Base-by-base conservation (phyloP, 2,329 filamentous ascomycete genomes). In the Elsinoe arachidis region DNA sequence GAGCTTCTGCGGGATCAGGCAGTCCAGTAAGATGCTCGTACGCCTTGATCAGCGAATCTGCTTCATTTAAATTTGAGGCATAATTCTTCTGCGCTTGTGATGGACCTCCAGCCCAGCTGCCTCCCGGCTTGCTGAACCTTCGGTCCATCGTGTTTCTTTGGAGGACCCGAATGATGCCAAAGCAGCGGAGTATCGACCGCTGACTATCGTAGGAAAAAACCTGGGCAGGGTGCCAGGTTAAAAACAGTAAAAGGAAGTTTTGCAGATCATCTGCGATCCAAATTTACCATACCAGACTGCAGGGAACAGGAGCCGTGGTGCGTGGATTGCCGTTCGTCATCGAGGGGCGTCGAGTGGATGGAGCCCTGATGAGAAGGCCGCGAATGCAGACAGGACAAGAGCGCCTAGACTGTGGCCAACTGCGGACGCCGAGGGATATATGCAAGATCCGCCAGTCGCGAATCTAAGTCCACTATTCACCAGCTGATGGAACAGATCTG, bases 11-110 rank as follows among this genome's bases (percentile, higher is more conserved):
- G 52, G 72, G 70, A 35, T 71, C 70, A 6, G 72, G 72, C 4
- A 77, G 66, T 49, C 74, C 70, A 55, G 71, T 70, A 2, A 78
- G 68, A 65, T 78, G 76, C 67, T 77, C 74, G 60, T 78, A 79
- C 33, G 70, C 72, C 66, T 72, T 71, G 64, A 79, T 78, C 49
- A 76, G 73, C 15, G 75, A 65, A 60, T 77, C 76, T 30, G 73
- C 70, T 60, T 78, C 76, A 63, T 69, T 69, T 63, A 76, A 72
- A 37, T 65, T 65, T 12, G 66, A 65, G 14, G 69, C 66, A 44
- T 65, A 68, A 3, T 65, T 67, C 34, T 66, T 63, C 52, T 69
- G 66, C 5, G 69, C 65, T 49, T 65, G 64, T 30, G 62, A 67
- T 2, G 67, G 67, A 23, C 68, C 67, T 53, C 68, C 68, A 21